Conservation (phyloP, 805 yeast genomes). For the Jamesozyma hellenica region DNA sequence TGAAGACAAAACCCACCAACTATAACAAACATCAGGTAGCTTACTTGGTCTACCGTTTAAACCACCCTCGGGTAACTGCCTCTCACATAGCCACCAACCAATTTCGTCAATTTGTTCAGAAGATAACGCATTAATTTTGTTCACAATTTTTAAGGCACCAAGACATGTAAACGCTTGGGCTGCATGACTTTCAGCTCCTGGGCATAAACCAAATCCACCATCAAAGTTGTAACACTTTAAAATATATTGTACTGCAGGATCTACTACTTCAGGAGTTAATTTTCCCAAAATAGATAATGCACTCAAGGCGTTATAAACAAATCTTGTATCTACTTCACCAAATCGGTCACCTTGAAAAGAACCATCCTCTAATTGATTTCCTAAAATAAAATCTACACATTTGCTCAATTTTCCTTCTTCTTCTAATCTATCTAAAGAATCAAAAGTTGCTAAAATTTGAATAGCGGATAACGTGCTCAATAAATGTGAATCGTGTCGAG, state of each 20-base stretch:
- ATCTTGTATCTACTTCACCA: constrained; percentile 90
- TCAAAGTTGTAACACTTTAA: constrained; percentile 75
- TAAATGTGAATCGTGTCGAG: constrained; percentile 81
- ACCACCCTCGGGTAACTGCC: constrained; percentile 83
- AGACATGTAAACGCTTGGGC: constrained; percentile 85
- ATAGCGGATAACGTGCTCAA: constrained; percentile 78
- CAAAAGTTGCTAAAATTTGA: constrained; percentile 65
- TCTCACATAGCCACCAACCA: constrained; percentile 82
- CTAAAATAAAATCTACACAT: constrained; percentile 32
- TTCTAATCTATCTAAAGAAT: constrained; percentile 39
- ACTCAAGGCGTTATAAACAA: constrained; percentile 74
- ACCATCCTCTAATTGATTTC: constrained; percentile 41
- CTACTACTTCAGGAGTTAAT: constrained; percentile 45
- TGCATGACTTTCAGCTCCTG: constrained; percentile 92
- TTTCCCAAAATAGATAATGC: constrained; percentile 59
- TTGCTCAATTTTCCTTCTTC: constrained; percentile 22
- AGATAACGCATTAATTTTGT: constrained; percentile 40
- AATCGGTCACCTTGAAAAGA: constrained; percentile 82
- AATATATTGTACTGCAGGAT: constrained; percentile 58
- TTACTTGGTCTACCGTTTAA: constrained; percentile 94
- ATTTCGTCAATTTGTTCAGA: constrained; percentile 36
- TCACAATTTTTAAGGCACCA: constrained; percentile 65
- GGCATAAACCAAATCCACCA: constrained; percentile 89
- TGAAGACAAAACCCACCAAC: constrained; percentile 93
- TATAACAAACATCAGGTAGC: constrained; percentile 92